Evolutionary conservation across 306 rosid species (phyloP).

Genomic region (Biancaea sappan): DNA sequence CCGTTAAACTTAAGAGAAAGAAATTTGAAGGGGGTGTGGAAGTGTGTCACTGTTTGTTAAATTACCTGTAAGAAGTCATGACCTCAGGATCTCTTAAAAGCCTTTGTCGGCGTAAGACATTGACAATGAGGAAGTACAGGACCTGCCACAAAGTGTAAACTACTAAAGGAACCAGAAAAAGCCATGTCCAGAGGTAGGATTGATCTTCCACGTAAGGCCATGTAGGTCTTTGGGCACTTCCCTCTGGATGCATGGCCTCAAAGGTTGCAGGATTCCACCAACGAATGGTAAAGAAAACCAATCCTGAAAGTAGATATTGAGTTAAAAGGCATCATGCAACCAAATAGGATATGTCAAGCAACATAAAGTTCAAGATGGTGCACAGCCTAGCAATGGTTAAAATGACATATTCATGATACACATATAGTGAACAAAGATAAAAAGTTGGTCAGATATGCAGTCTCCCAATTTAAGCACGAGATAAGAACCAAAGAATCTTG

Average conservation of each 20-base stretch:
- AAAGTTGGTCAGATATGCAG: neutral
- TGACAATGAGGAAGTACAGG: conserved; percentile 83
- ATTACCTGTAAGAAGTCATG: conserved; percentile 90
- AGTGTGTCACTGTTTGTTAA: neutral
- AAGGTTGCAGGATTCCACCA: conserved; percentile 91
- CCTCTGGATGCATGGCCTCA: conserved; percentile 83
- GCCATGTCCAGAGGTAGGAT: conserved; percentile 77
- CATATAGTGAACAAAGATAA: neutral
- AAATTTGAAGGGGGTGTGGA: neutral
- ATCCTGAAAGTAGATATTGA: conserved; percentile 51
- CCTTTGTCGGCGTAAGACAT: conserved; percentile 85
- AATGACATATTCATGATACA: neutral
- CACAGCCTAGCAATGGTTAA: neutral
- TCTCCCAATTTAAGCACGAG: neutral
- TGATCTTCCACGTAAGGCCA: conserved; percentile 89
- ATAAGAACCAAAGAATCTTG: neutral
- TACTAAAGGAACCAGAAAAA: conserved; percentile 76
- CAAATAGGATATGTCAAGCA: conserved; percentile 10
- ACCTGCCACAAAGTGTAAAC: conserved; percentile 87
- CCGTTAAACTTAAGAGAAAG: neutral
- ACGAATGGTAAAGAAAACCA: conserved; percentile 90
- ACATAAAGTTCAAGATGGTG: conserved; percentile 21
- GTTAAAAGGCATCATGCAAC: neutral
- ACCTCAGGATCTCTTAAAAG: conserved; percentile 88
- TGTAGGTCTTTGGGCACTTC: conserved; percentile 59